phyloP scores from a whole-genome alignment of 768 basidiomycete genomes.

The Naganishia friedmannii region DNA sequence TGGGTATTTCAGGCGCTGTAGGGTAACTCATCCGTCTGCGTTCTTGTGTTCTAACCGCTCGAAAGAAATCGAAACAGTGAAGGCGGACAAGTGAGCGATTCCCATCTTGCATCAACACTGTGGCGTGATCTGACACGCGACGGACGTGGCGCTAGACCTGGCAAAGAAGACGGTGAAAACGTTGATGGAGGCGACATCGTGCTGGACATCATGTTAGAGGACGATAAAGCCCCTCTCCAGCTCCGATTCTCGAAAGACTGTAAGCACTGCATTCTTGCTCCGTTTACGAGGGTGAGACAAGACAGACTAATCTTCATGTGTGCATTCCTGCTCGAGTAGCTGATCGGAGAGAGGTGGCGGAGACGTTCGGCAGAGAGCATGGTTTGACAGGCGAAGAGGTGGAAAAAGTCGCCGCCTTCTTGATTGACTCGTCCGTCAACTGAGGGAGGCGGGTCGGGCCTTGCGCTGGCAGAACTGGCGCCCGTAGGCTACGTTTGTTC shows the following conservation, averaged over 20 bases:
- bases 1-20: neutral
- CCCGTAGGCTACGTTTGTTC: no score
- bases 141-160: neutral
- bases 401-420: constrained; percentile 44
- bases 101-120: neutral
- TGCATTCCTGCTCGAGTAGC: constrained; percentile 23
- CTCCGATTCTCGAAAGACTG: constrained; percentile 35
- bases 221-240: constrained; percentile 40
- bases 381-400: constrained; percentile 42
- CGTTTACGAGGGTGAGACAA: neutral
- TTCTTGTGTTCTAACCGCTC: neutral
- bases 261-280: constrained; percentile 12
- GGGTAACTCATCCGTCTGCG: neutral
- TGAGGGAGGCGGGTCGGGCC: no score
- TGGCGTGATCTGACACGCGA: neutral
- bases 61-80: neutral
- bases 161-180: constrained; percentile 26
- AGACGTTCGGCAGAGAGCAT: constrained; percentile 40
- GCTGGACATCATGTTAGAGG: constrained; percentile 46
- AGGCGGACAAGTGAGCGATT: neutral
- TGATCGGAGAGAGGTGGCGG: constrained; percentile 38
- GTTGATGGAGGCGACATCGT: constrained; percentile 9
- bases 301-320: neutral
- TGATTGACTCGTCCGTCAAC: neutral
- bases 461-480: no score